Conservation (phyloP, 2,329 filamentous ascomycete species). For the Calonectria ilicicola region DNA sequence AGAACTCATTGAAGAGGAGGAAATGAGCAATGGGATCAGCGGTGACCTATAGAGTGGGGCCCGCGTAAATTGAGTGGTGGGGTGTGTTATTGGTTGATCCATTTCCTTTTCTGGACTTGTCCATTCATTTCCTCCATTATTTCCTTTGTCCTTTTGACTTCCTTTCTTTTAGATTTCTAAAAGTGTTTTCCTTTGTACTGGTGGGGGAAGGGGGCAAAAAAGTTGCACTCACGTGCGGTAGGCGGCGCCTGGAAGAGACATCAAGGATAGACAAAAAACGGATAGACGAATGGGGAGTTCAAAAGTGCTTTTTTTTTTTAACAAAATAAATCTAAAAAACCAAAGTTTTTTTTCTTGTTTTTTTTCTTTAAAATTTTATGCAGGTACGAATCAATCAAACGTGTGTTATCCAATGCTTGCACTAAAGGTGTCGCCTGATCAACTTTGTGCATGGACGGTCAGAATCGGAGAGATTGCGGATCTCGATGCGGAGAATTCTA, state of each 20-base stretch:
- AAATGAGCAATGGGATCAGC: not conserved
- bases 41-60: not conserved
- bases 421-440: too few relatives aligned
- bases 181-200: not conserved
- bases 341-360: too few relatives aligned
- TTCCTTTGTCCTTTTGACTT: not conserved
- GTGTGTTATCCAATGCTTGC: too few relatives aligned
- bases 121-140: not conserved
- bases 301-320: too few relatives aligned
- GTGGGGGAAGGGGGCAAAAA: not conserved
- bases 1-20: not conserved
- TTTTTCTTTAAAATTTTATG: too few relatives aligned
- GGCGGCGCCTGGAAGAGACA: not conserved
- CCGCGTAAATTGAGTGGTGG: not conserved
- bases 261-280: not conserved
- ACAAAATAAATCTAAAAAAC: too few relatives aligned
- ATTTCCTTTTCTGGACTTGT: not conserved
- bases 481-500: too few relatives aligned
- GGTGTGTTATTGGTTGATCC: not conserved
- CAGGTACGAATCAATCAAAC: too few relatives aligned
- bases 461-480: too few relatives aligned
- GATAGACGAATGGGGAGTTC: not conserved
- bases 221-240: not conserved
- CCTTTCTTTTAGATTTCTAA: not conserved
- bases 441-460: too few relatives aligned